Conservation (phyloP, 768 basidiomycete species). For the Phylloporus sp. region DNA sequence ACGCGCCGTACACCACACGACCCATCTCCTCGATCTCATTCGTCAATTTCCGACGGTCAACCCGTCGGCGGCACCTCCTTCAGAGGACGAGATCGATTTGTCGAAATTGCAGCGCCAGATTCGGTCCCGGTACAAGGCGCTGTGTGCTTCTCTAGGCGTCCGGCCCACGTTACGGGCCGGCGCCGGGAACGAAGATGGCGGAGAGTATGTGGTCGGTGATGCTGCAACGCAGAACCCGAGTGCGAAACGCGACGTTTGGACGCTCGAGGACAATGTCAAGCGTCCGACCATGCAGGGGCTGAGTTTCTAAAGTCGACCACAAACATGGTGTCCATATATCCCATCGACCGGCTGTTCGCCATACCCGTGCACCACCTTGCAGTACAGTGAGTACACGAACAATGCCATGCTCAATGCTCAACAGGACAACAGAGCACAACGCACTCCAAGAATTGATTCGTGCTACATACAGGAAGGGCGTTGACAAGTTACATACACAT, state of each 20-base stretch:
- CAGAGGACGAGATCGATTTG: conserved; percentile 55
- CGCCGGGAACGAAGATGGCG: not conserved
- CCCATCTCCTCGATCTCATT: conserved; percentile 66
- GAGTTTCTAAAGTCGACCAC: conserved; percentile 10
- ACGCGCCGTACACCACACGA: conserved; percentile 58
- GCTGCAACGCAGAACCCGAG: not conserved
- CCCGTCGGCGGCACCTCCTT: conserved; percentile 39
- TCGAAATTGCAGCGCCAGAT: conserved; percentile 76
- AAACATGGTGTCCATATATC: not conserved
- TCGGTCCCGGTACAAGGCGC: conserved; percentile 78
- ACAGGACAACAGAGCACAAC: not conserved
- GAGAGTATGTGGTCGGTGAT: not conserved
- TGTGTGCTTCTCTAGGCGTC: conserved; percentile 80
- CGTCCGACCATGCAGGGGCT: conserved; percentile 15
- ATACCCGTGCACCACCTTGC: not conserved
- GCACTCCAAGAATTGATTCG: not conserved
- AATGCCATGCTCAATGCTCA: not conserved
- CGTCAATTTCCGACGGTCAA: conserved; percentile 74
- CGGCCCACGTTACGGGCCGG: conserved; percentile 39
- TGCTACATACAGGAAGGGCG: not conserved
- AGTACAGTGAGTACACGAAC: not conserved
- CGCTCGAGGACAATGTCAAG: conserved; percentile 1
- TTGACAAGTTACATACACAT: not conserved
- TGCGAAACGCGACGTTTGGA: conserved; percentile 6
- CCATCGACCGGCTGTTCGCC: not conserved